A percentile compares a stretch with the other conserved stretches of the same genome.
Conservation (phyloP, 441 rosid species). For the Biscutella laevigata region DNA sequence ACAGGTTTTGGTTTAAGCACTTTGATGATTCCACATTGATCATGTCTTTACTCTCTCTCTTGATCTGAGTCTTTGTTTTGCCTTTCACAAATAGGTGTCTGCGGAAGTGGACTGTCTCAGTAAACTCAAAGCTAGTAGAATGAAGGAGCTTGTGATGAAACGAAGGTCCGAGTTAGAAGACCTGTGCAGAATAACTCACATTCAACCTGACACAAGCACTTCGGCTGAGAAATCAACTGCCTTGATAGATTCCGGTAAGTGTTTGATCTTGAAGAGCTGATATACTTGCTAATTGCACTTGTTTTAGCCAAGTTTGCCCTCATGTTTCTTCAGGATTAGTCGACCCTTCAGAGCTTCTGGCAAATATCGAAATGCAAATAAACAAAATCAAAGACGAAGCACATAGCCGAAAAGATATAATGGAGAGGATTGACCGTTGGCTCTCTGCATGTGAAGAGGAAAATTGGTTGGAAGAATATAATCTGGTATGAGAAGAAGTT, state of each 20-base stretch:
- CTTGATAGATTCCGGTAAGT: constrained; percentile 57
- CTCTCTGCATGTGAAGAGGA: constrained; percentile 72
- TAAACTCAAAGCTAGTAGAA: constrained; percentile 51
- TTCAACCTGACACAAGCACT: constrained; percentile 56
- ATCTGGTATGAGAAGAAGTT: constrained; percentile 37
- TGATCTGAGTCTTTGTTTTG: not conserved
- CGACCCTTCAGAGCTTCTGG: constrained; percentile 65
- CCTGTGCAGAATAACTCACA: constrained; percentile 47
- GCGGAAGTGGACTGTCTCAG: constrained; percentile 56
- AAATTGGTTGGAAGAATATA: constrained; percentile 69
- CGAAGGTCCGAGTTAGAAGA: constrained; percentile 56
- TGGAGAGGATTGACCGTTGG: constrained; percentile 68
- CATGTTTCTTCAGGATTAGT: constrained; percentile 42
- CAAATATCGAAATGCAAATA: constrained; percentile 55
- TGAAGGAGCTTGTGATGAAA: constrained; percentile 73
- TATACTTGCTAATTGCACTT: not conserved
- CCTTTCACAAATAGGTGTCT: constrained; percentile 53
- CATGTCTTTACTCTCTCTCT: not conserved
- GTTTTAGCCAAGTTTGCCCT: not conserved
- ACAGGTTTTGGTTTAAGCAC: constrained; percentile 7
- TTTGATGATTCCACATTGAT: not conserved
- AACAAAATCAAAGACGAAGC: constrained; percentile 53
- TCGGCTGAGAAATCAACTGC: constrained; percentile 65
- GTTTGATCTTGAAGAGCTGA: not conserved
- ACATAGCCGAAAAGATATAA: constrained; percentile 54